Evolutionary conservation across 2,329 filamentous ascomycete species (phyloP), one percentile per base, ranked within the genome.

Genomic region (Cordyceps cateniannulata): DNA sequence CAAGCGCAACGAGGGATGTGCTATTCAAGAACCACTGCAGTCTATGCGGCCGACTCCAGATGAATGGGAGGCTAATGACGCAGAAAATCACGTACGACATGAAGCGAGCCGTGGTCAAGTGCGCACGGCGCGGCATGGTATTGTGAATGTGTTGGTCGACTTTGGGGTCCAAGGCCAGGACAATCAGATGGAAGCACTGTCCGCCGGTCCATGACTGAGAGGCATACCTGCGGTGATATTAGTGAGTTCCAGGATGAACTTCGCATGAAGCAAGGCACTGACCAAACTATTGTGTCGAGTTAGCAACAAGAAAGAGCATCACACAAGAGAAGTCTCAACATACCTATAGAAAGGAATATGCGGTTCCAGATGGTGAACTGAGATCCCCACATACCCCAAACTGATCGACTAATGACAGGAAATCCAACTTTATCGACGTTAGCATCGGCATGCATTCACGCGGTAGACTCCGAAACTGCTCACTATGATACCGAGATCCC

Each of bases 191-290:
- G 59, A 79, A 63, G 53, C 76, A 79, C 65, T 77, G 70, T 3
- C 77, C 77, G 14, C 78, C 78, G 45, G 79, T 74, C 75, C 76
- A 80, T 5, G 76, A 73, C 56, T 78, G 76, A 61, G 79, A 77
- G 18, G 72, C 76, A 57, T 76, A 76, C 74, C 73, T 73, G 27
- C 3, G 22, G 45, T 56, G 24, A 61, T 25, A 42, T 56, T 45
- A 49, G 29, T 38, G 18, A 9, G 18, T 25, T 24, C 6, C 22
- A 8, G 1, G 27, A n/a, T 27, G 1, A 20, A 3, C 16, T 29
- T 7, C n/a, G 8, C 29, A 24, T 45, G 5, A 7, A 9, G 20
- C 9, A 25, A 29, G 16, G 29, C 5, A 65, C 65, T 61, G 55
- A 68, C 66, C 68, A 70, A 35, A 70, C 66, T 69, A 54, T 42